Evolutionary conservation across 2,329 filamentous ascomycete genomes (phyloP).

Genomic region (Fonsecaea multimorphosa): DNA sequence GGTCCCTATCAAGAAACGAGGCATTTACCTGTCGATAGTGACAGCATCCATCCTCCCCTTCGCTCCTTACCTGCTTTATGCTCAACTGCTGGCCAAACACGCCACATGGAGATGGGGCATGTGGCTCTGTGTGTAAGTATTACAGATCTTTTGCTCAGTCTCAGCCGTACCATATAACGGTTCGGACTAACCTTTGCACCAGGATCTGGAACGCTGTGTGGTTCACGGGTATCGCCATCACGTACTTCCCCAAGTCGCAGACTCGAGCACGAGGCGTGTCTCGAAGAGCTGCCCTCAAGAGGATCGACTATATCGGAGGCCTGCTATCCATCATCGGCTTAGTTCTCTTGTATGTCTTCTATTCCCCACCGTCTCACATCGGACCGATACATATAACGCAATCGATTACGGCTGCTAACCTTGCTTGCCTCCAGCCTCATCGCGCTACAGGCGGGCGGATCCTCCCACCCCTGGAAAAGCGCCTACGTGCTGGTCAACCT

Average conservation of each 20-base stretch:
- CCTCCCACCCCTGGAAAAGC: not conserved
- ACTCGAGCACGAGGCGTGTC: conserved; percentile 3
- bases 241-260: conserved; percentile 14
- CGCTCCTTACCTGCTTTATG: conserved; percentile 19
- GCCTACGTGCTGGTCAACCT: conserved; percentile 13
- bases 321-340: conserved; percentile 10
- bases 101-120: conserved; percentile 18
- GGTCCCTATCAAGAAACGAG: conserved; percentile 26
- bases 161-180: not conserved
- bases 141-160: not conserved
- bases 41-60: conserved; percentile 24
- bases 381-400: not conserved
- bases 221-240: conserved; percentile 3
- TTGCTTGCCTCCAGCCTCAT: not conserved
- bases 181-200: not conserved
- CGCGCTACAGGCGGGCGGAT: conserved; percentile 5
- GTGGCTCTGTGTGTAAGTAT: conserved; percentile 9
- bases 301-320: conserved; percentile 12
- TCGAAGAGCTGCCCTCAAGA: not conserved
- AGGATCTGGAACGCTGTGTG: conserved; percentile 17
- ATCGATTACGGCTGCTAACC: not conserved
- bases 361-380: too few species aligned
- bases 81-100: conserved; percentile 11
- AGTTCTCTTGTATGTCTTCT: conserved; percentile 12
- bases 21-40: conserved; percentile 23